Conservation (phyloP, 805 yeast species). For the Metschnikowia arizonensis region DNA sequence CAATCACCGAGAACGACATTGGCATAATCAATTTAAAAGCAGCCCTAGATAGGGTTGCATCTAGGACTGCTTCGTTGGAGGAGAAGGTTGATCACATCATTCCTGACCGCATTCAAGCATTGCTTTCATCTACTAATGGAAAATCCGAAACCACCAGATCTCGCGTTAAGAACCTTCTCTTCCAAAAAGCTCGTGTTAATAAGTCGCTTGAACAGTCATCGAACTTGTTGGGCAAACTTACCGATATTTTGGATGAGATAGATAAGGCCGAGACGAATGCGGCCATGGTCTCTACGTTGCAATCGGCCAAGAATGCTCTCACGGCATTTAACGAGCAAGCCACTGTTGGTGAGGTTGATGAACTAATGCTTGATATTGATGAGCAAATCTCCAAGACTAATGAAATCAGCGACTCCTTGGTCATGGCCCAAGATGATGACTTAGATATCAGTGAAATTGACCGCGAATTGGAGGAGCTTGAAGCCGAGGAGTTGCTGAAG, state of each 20-base stretch:
- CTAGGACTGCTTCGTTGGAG: constrained; percentile 21
- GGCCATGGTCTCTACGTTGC: constrained; percentile 24
- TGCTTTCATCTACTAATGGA: constrained; percentile 8
- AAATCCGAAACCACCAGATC: constrained; percentile 16
- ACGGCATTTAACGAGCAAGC: constrained; percentile 26
- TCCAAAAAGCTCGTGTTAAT: constrained; percentile 14
- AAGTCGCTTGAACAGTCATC: constrained; percentile 20
- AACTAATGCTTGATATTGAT: constrained; percentile 27
- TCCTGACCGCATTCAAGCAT: constrained; percentile 14
- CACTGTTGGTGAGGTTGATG: constrained; percentile 25
- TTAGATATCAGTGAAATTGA: constrained; percentile 28
- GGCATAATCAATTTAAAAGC: constrained; percentile 27
- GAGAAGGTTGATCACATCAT: constrained; percentile 18
- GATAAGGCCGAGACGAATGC: constrained; percentile 33
- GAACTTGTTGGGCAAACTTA: constrained; percentile 21
- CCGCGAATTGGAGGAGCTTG: constrained; percentile 22
- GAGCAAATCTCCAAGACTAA: constrained; percentile 27
- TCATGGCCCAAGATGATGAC: background rate
- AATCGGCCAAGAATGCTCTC: constrained; percentile 25
- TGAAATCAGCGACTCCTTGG: constrained; percentile 17
- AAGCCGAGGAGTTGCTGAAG: background rate
- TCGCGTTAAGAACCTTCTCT: constrained; percentile 19
- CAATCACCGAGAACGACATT: constrained; percentile 28
- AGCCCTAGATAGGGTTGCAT: constrained; percentile 18
- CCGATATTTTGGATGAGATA: constrained; percentile 26